These are phyloP conservation scores for Ceratocystis smalleyi DNA, from an alignment of 2,329 filamentous ascomycete genomes.

Conservation along the genomic window DNA sequence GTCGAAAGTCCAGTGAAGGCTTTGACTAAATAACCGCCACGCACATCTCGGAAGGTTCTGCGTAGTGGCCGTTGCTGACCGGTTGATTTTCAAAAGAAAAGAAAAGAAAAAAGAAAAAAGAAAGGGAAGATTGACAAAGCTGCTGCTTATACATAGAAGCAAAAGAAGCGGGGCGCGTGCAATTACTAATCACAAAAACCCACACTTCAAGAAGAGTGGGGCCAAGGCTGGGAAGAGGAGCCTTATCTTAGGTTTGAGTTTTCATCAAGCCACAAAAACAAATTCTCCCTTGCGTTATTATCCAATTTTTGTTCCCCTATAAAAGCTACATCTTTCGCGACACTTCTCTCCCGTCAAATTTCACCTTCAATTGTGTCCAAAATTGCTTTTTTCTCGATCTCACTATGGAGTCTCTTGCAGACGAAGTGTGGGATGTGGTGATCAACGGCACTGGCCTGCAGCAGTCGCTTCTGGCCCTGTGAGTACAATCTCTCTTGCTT, in stretches of 20 bases:
- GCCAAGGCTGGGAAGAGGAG: constrained; percentile 11
- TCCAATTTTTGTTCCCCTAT: background rate
- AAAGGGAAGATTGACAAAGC: background rate
- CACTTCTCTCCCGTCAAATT: background rate
- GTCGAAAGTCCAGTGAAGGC: constrained; percentile 25
- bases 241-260: background rate
- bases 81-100: constrained; percentile 26
- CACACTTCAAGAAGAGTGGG: background rate
- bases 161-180: background rate
- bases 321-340: background rate
- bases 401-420: constrained; percentile 57
- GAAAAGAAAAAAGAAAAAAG: constrained; percentile 23
- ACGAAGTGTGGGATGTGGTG: constrained; percentile 63
- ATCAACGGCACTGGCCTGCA: constrained; percentile 65
- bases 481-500: constrained; percentile 25
- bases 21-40: constrained; percentile 7
- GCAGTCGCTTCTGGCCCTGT: constrained; percentile 69
- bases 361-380: constrained; percentile 7
- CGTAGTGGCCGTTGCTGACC: constrained; percentile 23
- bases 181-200: constrained; percentile 9
- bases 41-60: constrained; percentile 19
- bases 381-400: constrained; percentile 18
- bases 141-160: background rate
- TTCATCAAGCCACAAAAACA: background rate
- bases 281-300: background rate